Evolutionary conservation across 768 basidiomycete genomes (phyloP), one percentile per base, ranked within the genome.

Genomic region (Crepidotus variabilis): DNA sequence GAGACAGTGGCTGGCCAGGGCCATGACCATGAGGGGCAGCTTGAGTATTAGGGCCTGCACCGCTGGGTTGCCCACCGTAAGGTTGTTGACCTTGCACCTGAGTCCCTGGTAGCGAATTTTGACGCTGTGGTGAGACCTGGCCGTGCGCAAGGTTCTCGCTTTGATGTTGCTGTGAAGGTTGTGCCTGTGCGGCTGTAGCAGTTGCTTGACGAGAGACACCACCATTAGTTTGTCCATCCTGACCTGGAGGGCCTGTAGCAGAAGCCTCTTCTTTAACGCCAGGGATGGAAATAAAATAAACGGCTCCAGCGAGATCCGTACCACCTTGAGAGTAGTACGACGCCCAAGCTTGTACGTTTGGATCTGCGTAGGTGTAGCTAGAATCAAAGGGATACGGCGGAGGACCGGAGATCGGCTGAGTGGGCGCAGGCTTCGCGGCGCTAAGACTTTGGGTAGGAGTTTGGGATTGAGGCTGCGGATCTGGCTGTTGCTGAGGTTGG

Each of bases 291-390:
- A 87, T 70, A 63, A 94, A 94, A 71, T 94, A 94, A 36, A 92
- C 87, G 7, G 86, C 75, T 8, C 92, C 92, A 5, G 87, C 83
- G 0, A 76, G 68, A 57, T 92, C 91, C 47, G 71, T 81, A 2
- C 91, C 91, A 22, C 92, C 92, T 57, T 86, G 82, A 0, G 86
- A 85, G 65, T 93, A 93, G 69, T 94, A 94, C 61, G 85, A 81
- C 6, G 89, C 91, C 91, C 91, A 93, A 0, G 88, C 88, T 65
- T 92, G 90, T 20, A 86, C 90, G 59, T 91, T 91, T 54, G 84
- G 81, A 67, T 94, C 91, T 14, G 83, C 71, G 62, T 94, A 94
- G 20, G 83, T 84, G 50, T 75, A 72, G 24, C 75, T 78, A 3
- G 89, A 87, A 60, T 91, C 83, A 64, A 80, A 92, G 8, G 74